A percentile compares a stretch with the other conserved stretches of the same genome.
Evolutionary conservation across 2,329 filamentous ascomycete species (phyloP).

Genomic region (Decorospora gaudefroyi): DNA sequence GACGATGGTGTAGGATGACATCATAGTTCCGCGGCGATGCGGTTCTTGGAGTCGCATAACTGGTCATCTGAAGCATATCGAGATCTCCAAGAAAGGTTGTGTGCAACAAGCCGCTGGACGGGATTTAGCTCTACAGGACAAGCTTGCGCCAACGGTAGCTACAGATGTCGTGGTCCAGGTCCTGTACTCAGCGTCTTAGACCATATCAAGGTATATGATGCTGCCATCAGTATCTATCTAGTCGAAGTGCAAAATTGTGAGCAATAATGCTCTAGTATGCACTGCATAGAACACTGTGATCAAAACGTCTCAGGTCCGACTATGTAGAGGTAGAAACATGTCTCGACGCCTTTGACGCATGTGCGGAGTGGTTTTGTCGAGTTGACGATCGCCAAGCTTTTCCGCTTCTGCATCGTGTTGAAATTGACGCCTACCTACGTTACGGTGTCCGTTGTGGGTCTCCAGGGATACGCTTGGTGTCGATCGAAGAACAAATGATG

Average conservation of each 20-base stretch:
- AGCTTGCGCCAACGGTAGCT: too few species aligned
- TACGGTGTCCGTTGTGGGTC: conserved; percentile 7
- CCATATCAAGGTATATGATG: too few species aligned
- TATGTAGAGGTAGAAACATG: neutral
- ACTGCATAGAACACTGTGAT: too few species aligned
- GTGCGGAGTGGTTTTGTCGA: neutral
- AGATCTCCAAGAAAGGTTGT: too few species aligned
- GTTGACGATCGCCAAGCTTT: conserved; percentile 17
- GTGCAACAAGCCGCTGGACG: conserved; percentile 21
- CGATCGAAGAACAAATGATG: conserved; percentile 2
- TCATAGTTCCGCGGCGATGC: conserved; percentile 1
- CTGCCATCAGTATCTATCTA: too few species aligned
- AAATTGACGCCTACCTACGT: conserved; percentile 16
- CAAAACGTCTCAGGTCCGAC: too few species aligned
- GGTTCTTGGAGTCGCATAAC: conserved; percentile 6
- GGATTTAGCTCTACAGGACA: neutral
- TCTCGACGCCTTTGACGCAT: conserved; percentile 8
- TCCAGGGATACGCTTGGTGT: conserved; percentile 14
- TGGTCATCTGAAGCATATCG: conserved; percentile 10
- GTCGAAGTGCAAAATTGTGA: too few species aligned
- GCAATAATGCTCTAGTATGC: too few species aligned
- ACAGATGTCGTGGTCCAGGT: too few species aligned
- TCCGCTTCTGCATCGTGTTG: conserved; percentile 11
- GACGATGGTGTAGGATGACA: neutral
- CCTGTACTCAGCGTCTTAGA: too few species aligned